phyloP scores from a whole-genome alignment of 345 rosid species.

The Eucalyptus polyanthemos region DNA sequence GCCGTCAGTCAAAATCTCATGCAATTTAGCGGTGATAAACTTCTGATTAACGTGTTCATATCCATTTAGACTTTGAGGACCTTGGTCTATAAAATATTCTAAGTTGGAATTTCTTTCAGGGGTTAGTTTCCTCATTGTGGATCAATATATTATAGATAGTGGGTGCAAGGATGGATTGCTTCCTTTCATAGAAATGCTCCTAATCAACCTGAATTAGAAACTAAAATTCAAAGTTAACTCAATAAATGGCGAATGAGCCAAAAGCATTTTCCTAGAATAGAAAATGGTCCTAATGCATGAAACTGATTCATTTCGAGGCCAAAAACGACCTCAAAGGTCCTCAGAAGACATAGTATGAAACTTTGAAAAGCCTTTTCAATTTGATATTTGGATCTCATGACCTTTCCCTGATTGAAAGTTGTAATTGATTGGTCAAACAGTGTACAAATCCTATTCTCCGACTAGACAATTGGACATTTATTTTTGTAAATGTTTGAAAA shows the following conservation, averaged over 20 bases:
- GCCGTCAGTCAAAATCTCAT: not conserved
- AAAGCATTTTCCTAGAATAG: not conserved
- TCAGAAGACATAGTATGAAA: not conserved
- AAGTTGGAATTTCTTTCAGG: not conserved
- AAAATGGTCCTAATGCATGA: not conserved
- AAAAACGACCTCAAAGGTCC: rapidly evolving
- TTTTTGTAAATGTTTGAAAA: not conserved
- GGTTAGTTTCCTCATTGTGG: not conserved
- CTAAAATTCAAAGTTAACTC: not conserved
- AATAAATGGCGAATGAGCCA: not conserved
- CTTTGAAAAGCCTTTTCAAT: rapidly evolving
- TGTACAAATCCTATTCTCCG: not conserved
- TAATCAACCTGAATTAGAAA: not conserved
- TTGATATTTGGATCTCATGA: not conserved
- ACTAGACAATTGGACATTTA: not conserved
- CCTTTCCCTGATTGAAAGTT: not conserved
- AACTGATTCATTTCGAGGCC: not conserved
- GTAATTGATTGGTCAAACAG: not conserved
- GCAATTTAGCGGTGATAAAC: not conserved
- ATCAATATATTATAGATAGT: not conserved
- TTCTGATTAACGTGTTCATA: not conserved
- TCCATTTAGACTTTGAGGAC: not conserved
- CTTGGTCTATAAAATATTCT: not conserved
- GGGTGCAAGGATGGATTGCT: not conserved
- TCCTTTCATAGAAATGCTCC: not conserved